phyloP scores from a whole-genome alignment of 1,284 basidiomycete genomes.

The Neolentinus lepideus region DNA sequence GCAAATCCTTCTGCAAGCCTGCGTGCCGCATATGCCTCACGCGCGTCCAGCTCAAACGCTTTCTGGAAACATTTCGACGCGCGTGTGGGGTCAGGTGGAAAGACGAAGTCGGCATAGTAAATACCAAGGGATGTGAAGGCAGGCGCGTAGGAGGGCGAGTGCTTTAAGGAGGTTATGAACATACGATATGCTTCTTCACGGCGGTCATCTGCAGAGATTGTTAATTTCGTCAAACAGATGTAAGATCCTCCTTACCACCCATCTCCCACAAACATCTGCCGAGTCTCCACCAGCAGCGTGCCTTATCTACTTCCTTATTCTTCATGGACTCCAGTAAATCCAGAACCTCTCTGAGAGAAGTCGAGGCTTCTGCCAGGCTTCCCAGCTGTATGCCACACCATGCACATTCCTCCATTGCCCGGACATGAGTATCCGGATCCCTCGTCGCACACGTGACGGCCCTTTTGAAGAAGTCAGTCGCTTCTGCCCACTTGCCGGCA shows the following conservation, averaged over 20 bases:
- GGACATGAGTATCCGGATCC: slow-evolving; percentile 44
- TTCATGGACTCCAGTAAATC: slow-evolving; percentile 46
- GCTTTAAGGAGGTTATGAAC: slow-evolving; percentile 83
- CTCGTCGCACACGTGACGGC: slow-evolving; percentile 41
- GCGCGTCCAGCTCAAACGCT: slow-evolving; percentile 93
- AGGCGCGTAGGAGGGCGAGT: slow-evolving; percentile 74
- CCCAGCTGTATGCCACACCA: slow-evolving; percentile 77
- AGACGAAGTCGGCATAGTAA: slow-evolving; percentile 73
- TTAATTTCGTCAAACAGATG: neutral
- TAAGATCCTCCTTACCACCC: slow-evolving; percentile 44
- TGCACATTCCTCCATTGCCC: slow-evolving; percentile 76
- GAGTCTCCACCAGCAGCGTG: slow-evolving; percentile 80
- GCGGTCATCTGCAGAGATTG: slow-evolving; percentile 25
- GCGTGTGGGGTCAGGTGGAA: slow-evolving; percentile 76
- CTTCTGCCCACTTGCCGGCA: slow-evolving; percentile 64
- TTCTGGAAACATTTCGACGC: slow-evolving; percentile 98
- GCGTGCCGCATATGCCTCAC: slow-evolving; percentile 81
- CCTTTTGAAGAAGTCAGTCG: slow-evolving; percentile 52
- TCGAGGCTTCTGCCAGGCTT: slow-evolving; percentile 43
- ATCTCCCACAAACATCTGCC: slow-evolving; percentile 77
- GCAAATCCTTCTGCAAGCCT: slow-evolving; percentile 87
- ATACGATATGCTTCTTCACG: slow-evolving; percentile 67
- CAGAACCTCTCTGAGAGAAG: slow-evolving; percentile 55
- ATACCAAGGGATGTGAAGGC: slow-evolving; percentile 92
- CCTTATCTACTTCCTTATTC: slow-evolving; percentile 50